phyloP scores from a whole-genome alignment of 139 green algal genomes.

The Spirogloea muscicola region DNA sequence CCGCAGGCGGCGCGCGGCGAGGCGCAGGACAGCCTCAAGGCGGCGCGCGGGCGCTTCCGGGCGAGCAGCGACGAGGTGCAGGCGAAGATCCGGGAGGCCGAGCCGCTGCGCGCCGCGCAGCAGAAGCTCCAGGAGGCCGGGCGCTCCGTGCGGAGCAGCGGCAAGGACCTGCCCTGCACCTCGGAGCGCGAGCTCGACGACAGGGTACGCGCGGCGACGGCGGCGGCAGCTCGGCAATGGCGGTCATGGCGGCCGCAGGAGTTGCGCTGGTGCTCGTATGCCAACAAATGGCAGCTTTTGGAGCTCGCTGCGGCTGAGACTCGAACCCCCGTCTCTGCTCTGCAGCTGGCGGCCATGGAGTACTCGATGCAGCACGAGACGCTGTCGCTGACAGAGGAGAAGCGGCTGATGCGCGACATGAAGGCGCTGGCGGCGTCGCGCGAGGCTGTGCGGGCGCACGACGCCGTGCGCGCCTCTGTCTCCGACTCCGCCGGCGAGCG shows the following conservation, averaged over 20 bases:
- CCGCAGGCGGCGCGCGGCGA: too few relatives aligned
- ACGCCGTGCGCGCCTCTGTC: constrained; percentile 11
- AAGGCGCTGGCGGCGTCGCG: constrained; percentile 32
- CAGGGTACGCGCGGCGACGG: too few relatives aligned
- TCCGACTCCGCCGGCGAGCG: constrained; percentile 5
- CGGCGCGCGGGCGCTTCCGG: too few relatives aligned
- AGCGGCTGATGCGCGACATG: constrained; percentile 40
- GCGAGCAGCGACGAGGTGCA: constrained; percentile 31
- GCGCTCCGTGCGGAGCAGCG: not conserved
- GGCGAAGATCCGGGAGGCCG: constrained; percentile 23
- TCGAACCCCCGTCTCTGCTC: not conserved
- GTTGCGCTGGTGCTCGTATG: not conserved
- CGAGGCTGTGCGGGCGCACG: constrained; percentile 9
- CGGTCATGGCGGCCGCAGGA: too few relatives aligned
- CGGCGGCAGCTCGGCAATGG: too few relatives aligned
- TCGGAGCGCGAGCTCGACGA: constrained; percentile 28
- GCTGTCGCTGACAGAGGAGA: constrained; percentile 36
- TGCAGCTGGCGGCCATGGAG: constrained; percentile 38
- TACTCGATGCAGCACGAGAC: constrained; percentile 42
- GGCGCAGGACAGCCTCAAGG: too few relatives aligned
- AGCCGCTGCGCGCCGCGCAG: constrained; percentile 27
- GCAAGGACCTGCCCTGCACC: constrained; percentile 2
- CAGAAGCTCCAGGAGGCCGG: constrained; percentile 29
- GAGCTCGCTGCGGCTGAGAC: too few relatives aligned
- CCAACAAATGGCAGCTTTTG: not conserved